phyloP scores from a whole-genome alignment of 2,329 filamentous ascomycete species.

The Trichophyton simii region DNA sequence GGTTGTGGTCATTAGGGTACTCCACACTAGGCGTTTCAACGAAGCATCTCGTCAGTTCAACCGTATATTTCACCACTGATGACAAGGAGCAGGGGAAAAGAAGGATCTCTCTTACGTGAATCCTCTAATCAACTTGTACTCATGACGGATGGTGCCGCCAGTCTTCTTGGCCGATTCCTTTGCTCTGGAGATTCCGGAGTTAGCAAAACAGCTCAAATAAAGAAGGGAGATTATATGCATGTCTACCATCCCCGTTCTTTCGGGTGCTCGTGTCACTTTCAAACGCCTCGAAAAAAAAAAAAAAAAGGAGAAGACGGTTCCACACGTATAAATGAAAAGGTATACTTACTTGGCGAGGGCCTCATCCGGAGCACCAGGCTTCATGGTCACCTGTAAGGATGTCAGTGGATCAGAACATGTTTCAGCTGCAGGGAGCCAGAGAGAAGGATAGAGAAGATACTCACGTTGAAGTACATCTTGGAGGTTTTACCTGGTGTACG shows the following conservation, averaged over 20 bases:
- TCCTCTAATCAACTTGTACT: constrained; percentile 79
- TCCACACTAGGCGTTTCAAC: constrained; percentile 48
- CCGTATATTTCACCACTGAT: not conserved
- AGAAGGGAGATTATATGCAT: not conserved
- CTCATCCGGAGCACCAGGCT: constrained; percentile 52
- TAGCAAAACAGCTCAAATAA: constrained; percentile 11
- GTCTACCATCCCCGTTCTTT: not conserved
- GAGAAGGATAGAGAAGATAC: not conserved
- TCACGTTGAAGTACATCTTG: constrained; percentile 6
- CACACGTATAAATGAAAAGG: not conserved
- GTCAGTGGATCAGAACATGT: not conserved
- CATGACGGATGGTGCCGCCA: constrained; percentile 72
- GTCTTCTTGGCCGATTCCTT: constrained; percentile 63
- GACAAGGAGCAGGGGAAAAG: not conserved
- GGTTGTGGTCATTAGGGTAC: constrained; percentile 49
- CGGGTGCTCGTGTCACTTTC: not conserved
- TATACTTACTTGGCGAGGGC: constrained; percentile 53
- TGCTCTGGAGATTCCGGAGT: constrained; percentile 39
- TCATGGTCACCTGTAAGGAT: constrained; percentile 58
- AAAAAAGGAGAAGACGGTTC: not conserved
- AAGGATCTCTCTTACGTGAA: constrained; percentile 55
- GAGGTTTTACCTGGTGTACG: not conserved
- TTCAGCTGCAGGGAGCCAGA: not conserved
- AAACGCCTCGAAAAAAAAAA: not conserved
- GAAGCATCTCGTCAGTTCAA: not conserved